These are phyloP conservation scores for Macadamia tetraphylla DNA, from an alignment of 164 flowering plant species.

Conservation along the genomic window DNA sequence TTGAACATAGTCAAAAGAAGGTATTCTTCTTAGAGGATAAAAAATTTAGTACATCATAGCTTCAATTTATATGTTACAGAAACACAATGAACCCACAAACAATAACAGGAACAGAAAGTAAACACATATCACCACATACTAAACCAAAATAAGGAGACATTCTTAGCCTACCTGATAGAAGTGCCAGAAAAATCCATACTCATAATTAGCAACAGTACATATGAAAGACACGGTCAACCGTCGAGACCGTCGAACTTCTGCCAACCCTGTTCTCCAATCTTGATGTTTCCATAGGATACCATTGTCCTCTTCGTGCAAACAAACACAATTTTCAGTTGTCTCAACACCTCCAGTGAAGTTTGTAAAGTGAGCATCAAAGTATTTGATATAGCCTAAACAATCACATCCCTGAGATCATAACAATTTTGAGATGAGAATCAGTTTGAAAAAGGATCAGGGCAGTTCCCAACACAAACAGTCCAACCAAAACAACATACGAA, in stretches of 20 bases:
- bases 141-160: not conserved
- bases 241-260: conserved; percentile 83
- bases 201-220: conserved; percentile 89
- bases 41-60: not conserved
- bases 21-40: not conserved
- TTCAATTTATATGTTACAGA: not conserved
- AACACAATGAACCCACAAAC: no score
- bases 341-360: conserved; percentile 93
- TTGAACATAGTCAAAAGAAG: not conserved
- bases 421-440: conserved; percentile 2
- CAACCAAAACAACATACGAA: not conserved
- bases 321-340: conserved; percentile 92
- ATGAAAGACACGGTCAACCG: conserved; percentile 71
- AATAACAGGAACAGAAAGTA: not conserved
- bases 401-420: conserved; percentile 72
- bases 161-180: conserved; percentile 67
- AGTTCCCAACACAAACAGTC: not conserved
- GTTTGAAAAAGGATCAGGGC: not conserved
- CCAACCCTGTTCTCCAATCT: conserved; percentile 87
- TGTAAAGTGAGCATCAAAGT: conserved; percentile 88
- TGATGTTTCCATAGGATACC: conserved; percentile 94
- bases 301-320: conserved; percentile 90
- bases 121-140: not conserved
- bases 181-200: conserved; percentile 92
- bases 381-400: conserved; percentile 81